Evolutionary conservation across 2,329 filamentous ascomycete species (phyloP).

Genomic region (Ophiocordyceps polyrhachis-furcata): DNA sequence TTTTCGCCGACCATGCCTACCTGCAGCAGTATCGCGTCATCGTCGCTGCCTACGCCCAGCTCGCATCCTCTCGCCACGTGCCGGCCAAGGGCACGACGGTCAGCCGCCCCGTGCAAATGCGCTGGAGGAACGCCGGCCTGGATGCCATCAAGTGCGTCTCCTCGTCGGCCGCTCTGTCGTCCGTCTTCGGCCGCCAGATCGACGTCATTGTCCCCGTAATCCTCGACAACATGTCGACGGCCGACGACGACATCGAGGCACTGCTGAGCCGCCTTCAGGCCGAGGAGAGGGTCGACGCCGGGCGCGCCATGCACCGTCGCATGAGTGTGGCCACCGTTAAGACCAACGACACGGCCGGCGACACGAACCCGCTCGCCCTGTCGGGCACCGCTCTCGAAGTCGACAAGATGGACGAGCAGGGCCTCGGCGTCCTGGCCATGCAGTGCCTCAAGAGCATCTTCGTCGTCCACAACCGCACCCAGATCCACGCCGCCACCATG

Average conservation of each 20-base stretch:
- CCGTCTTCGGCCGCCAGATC: conserved; percentile 58
- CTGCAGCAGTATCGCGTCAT: conserved; percentile 67
- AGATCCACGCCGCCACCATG: conserved; percentile 60
- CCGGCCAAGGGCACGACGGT: conserved; percentile 31
- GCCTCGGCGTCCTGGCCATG: conserved; percentile 67
- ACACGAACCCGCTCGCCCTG: conserved; percentile 52
- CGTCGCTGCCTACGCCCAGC: conserved; percentile 59
- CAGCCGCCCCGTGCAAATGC: conserved; percentile 59
- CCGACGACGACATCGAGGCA: conserved; percentile 46
- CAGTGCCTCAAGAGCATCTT: conserved; percentile 80
- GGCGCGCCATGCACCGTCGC: conserved; percentile 44
- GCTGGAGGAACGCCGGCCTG: conserved; percentile 58
- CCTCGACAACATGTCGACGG: conserved; percentile 68
- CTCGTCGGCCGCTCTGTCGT: conserved; percentile 58
- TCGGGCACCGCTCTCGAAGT: conserved; percentile 69
- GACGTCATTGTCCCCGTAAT: conserved; percentile 67
- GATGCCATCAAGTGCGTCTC: conserved; percentile 69
- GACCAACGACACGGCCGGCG: conserved; percentile 40
- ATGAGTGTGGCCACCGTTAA: conserved; percentile 64
- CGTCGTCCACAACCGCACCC: conserved; percentile 58
- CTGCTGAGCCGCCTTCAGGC: conserved; percentile 48
- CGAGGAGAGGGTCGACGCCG: conserved; percentile 50
- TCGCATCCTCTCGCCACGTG: conserved; percentile 47
- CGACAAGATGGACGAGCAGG: conserved; percentile 76
- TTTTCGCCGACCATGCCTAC: conserved; percentile 74